A percentile compares a stretch with the other conserved stretches of the same genome.
phyloP scores from a whole-genome alignment of 1,284 basidiomycete species.

The Uromyces viciae-fabae region DNA sequence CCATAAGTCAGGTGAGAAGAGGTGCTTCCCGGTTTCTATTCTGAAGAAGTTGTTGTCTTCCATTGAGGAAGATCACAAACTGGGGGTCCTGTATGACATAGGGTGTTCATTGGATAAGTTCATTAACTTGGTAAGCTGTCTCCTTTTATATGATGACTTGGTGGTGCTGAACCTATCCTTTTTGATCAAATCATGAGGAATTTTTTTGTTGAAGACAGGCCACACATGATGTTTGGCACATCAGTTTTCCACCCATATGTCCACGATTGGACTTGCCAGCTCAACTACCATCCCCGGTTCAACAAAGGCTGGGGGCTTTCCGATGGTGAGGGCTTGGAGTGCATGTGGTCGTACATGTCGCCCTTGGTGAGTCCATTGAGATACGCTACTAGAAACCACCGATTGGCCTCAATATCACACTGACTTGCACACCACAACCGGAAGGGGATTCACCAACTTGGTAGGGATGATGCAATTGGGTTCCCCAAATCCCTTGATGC shows the following conservation, averaged over 20 bases:
- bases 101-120: not conserved
- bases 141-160: not conserved
- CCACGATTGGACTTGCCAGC: not conserved
- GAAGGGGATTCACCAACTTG: not conserved
- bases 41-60: not conserved
- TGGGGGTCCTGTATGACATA: not conserved
- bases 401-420: not conserved
- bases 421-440: not conserved
- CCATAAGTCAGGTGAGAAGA: slow-evolving; percentile 4
- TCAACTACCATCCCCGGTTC: not conserved
- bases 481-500: too few species aligned
- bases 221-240: not conserved
- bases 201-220: not conserved
- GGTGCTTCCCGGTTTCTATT: not conserved
- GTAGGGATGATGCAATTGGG: too few species aligned
- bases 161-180: not conserved
- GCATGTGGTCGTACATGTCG: not conserved
- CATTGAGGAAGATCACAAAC: not conserved
- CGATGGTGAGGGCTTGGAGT: not conserved
- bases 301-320: slow-evolving; percentile 6
- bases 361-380: not conserved
- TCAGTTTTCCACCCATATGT: slow-evolving; percentile 1
- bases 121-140: not conserved
- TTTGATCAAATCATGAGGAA: not conserved
- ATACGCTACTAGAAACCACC: not conserved